These are phyloP conservation scores for Heliamphora pulchella DNA, from an alignment of 179 eudicot genomes.

Conservation along the genomic window DNA sequence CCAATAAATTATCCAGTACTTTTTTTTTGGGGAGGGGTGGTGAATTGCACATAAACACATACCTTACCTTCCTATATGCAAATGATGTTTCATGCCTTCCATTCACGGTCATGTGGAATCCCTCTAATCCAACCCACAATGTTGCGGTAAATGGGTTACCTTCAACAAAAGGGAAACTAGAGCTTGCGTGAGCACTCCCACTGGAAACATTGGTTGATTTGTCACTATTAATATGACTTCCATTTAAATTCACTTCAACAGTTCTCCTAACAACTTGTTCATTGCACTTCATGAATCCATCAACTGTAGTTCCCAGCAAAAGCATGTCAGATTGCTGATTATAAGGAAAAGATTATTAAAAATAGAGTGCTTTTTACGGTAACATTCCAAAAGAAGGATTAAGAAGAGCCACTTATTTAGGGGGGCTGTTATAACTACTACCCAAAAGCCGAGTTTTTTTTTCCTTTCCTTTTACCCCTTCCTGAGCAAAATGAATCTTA, in stretches of 20 bases:
- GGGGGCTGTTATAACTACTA: neutral
- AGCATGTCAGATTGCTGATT: slow-evolving; percentile 11
- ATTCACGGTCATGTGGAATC: slow-evolving; percentile 90
- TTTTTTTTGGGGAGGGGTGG: neutral
- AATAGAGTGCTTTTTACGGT: too few relatives aligned
- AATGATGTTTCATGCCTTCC: slow-evolving; percentile 96
- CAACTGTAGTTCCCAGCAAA: slow-evolving; percentile 45
- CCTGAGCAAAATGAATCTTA: neutral
- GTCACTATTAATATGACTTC: slow-evolving; percentile 31
- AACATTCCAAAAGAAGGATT: neutral
- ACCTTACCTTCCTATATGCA: slow-evolving; percentile 67
- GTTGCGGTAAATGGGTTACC: slow-evolving; percentile 81
- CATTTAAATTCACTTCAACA: slow-evolving; percentile 36
- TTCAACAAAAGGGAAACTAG: slow-evolving; percentile 64
- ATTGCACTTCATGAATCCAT: slow-evolving; percentile 71
- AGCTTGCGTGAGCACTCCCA: slow-evolving; percentile 40
- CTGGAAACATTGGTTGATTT: slow-evolving; percentile 33
- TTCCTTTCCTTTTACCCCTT: neutral
- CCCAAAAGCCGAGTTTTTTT: too few relatives aligned
- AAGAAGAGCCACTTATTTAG: neutral
- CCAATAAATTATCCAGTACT: neutral
- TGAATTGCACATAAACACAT: slow-evolving; percentile 8
- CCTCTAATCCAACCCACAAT: slow-evolving; percentile 77
- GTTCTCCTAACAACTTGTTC: slow-evolving; percentile 39
- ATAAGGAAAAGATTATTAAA: neutral